Conservation (phyloP, 2,329 filamentous ascomycete genomes). For the Diaporthe aspalathi region DNA sequence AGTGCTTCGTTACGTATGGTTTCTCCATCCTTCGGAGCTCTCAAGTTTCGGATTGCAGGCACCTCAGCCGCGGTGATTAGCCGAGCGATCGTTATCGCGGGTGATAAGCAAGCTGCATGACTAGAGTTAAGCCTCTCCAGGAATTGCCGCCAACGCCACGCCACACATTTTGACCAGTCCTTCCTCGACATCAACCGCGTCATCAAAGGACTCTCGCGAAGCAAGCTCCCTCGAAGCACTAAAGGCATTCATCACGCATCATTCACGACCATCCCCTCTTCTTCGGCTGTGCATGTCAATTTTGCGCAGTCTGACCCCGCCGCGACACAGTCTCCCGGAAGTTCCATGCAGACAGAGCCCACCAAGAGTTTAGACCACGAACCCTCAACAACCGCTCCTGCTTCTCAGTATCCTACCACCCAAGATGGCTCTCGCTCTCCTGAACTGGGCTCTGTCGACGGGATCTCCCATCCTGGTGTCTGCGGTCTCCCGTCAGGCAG, state of each 20-base stretch:
- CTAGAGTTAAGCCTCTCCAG: background rate
- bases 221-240: slow-evolving; percentile 17
- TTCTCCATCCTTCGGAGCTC: no score
- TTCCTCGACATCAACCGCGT: slow-evolving; percentile 30
- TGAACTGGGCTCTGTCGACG: slow-evolving; percentile 52
- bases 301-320: slow-evolving; percentile 61
- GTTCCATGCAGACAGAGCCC: slow-evolving; percentile 75
- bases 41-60: no score
- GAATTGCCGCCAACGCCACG: background rate
- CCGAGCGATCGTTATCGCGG: background rate
- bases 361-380: slow-evolving; percentile 58
- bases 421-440: slow-evolving; percentile 69
- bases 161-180: background rate
- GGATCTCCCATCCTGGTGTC: slow-evolving; percentile 50
- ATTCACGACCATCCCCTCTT: background rate
- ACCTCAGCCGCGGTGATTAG: background rate
- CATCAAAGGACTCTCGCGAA: slow-evolving; percentile 33
- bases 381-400: slow-evolving; percentile 52
- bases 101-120: slow-evolving; percentile 23
- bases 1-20: background rate
- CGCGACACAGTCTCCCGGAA: slow-evolving; percentile 50
- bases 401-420: slow-evolving; percentile 49
- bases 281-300: slow-evolving; percentile 62
- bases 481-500: slow-evolving; percentile 53
- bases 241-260: slow-evolving; percentile 23